Conservation (phyloP, 371 early-diverging fungal species). For the Mucor mucedo region DNA sequence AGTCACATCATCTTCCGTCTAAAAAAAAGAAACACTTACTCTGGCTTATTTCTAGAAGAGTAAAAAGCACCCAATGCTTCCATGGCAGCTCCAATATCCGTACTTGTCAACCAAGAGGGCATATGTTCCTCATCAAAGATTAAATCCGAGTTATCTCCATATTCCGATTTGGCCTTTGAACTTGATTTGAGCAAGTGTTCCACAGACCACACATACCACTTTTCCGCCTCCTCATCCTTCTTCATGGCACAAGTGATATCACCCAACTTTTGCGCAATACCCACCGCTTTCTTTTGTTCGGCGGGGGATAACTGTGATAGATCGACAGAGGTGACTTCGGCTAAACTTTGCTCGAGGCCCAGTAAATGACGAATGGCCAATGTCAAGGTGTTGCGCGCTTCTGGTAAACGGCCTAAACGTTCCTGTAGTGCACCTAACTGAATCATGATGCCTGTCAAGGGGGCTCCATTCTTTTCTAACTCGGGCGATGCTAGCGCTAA, state of each 20-base stretch:
- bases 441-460: slow-evolving; percentile 69
- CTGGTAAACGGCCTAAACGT: slow-evolving; percentile 50
- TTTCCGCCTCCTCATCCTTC: slow-evolving; percentile 62
- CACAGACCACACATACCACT: slow-evolving; percentile 67
- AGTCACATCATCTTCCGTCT: neutral
- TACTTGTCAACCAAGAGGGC: slow-evolving; percentile 64
- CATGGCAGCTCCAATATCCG: slow-evolving; percentile 62
- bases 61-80: slow-evolving; percentile 67
- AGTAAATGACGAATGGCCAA: slow-evolving; percentile 53
- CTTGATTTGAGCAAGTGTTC: slow-evolving; percentile 53
- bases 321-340: slow-evolving; percentile 11
- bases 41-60: slow-evolving; percentile 54
- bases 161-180: slow-evolving; percentile 35
- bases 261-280: slow-evolving; percentile 67
- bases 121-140: slow-evolving; percentile 62
- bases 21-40: slow-evolving; percentile 33
- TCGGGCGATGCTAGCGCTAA: slow-evolving; percentile 54
- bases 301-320: slow-evolving; percentile 12
- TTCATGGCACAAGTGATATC: slow-evolving; percentile 53
- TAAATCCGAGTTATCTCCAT: slow-evolving; percentile 38
- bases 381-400: slow-evolving; percentile 58
- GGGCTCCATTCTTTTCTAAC: slow-evolving; percentile 55
- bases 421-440: slow-evolving; percentile 61
- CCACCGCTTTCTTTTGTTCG: slow-evolving; percentile 55
- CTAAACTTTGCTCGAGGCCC: slow-evolving; percentile 15